Evolutionary conservation across 2,329 filamentous ascomycete species (phyloP), one percentile per base, ranked within the genome.

Genomic region (Alternaria hordeiaustralica): DNA sequence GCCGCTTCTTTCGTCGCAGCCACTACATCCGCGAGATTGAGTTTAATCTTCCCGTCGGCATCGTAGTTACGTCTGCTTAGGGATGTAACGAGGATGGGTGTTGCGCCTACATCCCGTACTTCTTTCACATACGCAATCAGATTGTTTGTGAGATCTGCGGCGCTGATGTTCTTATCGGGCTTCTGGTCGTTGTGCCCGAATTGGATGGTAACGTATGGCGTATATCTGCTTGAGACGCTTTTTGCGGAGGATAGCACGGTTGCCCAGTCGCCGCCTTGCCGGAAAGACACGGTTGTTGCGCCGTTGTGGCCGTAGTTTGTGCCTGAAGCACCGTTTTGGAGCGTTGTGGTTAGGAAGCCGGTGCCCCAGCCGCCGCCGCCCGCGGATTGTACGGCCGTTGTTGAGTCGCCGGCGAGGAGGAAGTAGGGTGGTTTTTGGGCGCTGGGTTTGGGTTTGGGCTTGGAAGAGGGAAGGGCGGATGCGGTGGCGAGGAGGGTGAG

Each of bases 161-260:
- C 74, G 3, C 78, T 77, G 58, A 89, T 74, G 9, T 72, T 72
- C 75, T 65, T 82, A 78, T 21, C 79, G 77, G 4, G 76, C 76
- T n/a, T 82, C 68, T 86, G 87, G 70, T 90, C 88, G 61, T 89
- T 89, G 73, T 89, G 87, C 0, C 87, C 87, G 61, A 89, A 89
- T 79, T 79, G 80, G 15, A 89, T 87, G 0, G 86, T 87, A 7
- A 88, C 86, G 56, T 84, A 87, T 7, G 82, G 79, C 5, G 79
- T 67, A 63, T 82, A 82, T 6, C 72, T 77, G 18, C 81, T 73
- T 0, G 75, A 74, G 33, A 76, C 72, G 5, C 72, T 4, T 54
- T 41, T 25, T 69, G 87, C 79, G 0, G 82, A 76, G 5, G 74
- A 61, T 1, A 89, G 77, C 0, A 87, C 81, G 1, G 79, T 80